Conservation (phyloP, 495 filamentous ascomycete species). For the Aspergillus haitiensis region DNA sequence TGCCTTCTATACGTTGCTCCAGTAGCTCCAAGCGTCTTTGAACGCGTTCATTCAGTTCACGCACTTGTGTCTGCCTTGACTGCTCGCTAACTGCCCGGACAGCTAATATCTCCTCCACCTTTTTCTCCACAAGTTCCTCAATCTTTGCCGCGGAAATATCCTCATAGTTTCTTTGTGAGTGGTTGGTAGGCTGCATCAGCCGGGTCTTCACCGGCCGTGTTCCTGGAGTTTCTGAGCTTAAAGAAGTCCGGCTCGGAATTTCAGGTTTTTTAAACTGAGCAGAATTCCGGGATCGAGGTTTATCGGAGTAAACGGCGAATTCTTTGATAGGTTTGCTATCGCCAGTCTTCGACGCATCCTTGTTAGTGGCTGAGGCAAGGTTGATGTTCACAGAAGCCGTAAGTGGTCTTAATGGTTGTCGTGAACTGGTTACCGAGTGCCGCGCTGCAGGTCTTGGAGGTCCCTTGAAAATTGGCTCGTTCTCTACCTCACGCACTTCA, state of each 20-base stretch:
- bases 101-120: slow-evolving; percentile 85
- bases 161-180: slow-evolving; percentile 31
- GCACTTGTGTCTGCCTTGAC: slow-evolving; percentile 49
- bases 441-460: slow-evolving; percentile 53
- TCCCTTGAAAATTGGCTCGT: slow-evolving; percentile 81
- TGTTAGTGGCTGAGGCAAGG: slow-evolving; percentile 45
- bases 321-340: slow-evolving; percentile 74
- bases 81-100: slow-evolving; percentile 57
- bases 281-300: slow-evolving; percentile 47
- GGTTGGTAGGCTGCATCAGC: slow-evolving; percentile 30
- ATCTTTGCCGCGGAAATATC: slow-evolving; percentile 73
- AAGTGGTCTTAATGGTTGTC: slow-evolving; percentile 77
- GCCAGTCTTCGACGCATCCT: slow-evolving; percentile 50
- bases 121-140: slow-evolving; percentile 87
- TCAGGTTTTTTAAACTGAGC: slow-evolving; percentile 45
- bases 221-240: slow-evolving; percentile 35
- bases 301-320: slow-evolving; percentile 82
- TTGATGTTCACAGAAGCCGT: slow-evolving; percentile 61
- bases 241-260: slow-evolving; percentile 37
- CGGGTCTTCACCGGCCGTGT: slow-evolving; percentile 36
- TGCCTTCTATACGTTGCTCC: slow-evolving; percentile 77
- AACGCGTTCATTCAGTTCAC: slow-evolving; percentile 69
- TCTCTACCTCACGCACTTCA: slow-evolving; percentile 90
- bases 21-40: slow-evolving; percentile 78
- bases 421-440: slow-evolving; percentile 48